Base-by-base conservation (phyloP, 495 filamentous ascomycete genomes). In the Penicillium bovifimosum region DNA sequence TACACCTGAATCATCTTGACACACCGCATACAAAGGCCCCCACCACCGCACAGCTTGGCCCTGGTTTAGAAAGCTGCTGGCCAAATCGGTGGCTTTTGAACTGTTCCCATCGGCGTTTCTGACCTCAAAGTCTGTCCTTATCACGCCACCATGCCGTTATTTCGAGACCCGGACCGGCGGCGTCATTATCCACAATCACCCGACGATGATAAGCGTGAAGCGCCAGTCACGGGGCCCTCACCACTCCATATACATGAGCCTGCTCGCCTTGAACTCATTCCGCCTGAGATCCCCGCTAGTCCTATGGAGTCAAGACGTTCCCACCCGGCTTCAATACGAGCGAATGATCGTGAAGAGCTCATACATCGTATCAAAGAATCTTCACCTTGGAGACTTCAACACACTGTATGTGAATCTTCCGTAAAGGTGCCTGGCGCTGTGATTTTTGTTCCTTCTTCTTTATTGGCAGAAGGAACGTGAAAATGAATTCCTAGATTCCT, bases 331-430 rank as follows among this genome's bases (percentile, higher is more conserved):
- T 65, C 47, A 18, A 27, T 66, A 14, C 64, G 65, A 56, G 60
- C 65, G 10, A 62, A 64, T 51, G 80, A 88, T 60, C 80, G 92
- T 54, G 83, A 81, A 43, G 84, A 91, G 67, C 77, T 96, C 54
- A 96, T 96, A 53, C 82, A 89, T 67, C 78, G 86, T 54, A 78
- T 96, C 56, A 97, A 96, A 73, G 84, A 91, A 66, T 86, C 80
- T 50, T 86, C 86, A 42, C 84, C 83, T 14, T 95, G 90, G 89
- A 72, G 80, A 24, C 80, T 82, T 32, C 79, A 79, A 64, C 73
- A 74, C 58, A 74, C 80, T 74, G 87, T 90, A 76, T 64, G 81
- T 76, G 36, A 24, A 20, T 9, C 50, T 32, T 43, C 1, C 27
- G 4, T 2, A 24, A 24, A 24, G 20, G 2, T 24, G 18, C 14